Conservation (phyloP, 495 filamentous ascomycete species). For the Pyronema domesticum region DNA sequence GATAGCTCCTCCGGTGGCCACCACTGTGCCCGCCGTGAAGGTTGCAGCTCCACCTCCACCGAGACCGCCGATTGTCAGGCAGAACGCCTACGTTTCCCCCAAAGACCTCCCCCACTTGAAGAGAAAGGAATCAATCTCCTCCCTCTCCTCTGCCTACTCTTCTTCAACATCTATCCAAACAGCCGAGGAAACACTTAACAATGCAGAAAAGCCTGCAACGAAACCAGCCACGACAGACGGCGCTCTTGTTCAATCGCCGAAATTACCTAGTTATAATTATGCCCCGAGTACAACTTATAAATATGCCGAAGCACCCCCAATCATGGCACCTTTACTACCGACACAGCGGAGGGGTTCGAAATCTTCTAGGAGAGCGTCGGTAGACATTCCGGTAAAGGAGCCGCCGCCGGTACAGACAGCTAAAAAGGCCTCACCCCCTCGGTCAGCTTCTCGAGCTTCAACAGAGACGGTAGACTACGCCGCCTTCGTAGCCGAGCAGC, state of each 20-base stretch:
- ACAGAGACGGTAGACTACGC: constrained; percentile 1
- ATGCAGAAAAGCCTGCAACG: neutral
- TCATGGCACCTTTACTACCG: too few species aligned
- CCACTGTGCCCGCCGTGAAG: neutral
- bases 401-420: neutral
- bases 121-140: neutral
- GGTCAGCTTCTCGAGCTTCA: neutral
- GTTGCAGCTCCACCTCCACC: neutral
- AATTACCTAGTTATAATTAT: neutral
- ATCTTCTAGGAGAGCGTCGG: too few species aligned
- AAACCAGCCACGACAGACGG: neutral
- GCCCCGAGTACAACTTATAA: too few species aligned
- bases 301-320: too few species aligned
- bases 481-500: constrained; percentile 1
- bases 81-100: neutral
- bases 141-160: neutral
- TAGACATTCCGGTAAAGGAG: neutral
- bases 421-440: neutral
- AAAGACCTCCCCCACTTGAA: neutral
- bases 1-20: neutral
- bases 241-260: neutral
- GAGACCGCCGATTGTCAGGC: neutral
- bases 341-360: too few species aligned
- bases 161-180: neutral
- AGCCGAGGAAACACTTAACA: neutral